A percentile compares a stretch with the other conserved stretches of the same genome.
Evolutionary conservation across 208 protist genomes (phyloP).

Genomic region (Trichomonas tenax): DNA sequence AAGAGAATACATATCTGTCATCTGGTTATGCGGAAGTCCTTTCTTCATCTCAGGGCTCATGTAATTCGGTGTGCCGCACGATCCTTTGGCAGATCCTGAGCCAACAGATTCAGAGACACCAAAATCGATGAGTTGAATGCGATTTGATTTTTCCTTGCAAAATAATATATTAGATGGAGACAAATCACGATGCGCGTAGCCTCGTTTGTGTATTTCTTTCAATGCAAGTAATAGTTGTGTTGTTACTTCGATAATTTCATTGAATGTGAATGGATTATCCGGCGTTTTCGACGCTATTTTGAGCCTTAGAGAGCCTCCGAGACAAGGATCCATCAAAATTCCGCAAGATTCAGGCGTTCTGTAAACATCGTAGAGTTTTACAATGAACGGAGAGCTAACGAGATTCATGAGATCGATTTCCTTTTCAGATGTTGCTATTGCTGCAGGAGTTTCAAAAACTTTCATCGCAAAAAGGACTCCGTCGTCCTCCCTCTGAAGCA

Average conservation of each 20-base stretch:
- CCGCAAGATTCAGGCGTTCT: neutral
- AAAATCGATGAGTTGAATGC: neutral
- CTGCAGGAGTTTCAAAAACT: neutral
- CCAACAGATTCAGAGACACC: neutral
- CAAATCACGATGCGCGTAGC: neutral
- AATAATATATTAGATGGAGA: neutral
- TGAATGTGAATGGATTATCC: neutral
- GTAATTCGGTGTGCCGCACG: neutral
- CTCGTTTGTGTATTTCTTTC: neutral
- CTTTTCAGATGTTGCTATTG: neutral
- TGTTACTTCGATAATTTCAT: neutral
- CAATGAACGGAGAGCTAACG: neutral
- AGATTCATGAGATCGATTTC: neutral
- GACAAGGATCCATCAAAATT: neutral
- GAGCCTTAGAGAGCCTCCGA: neutral
- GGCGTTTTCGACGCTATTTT: neutral
- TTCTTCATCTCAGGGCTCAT: neutral
- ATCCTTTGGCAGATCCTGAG: neutral
- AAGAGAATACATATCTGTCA: slow-evolving; percentile 1
- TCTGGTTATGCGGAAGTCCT: neutral
- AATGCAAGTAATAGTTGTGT: neutral
- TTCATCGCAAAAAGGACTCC: neutral
- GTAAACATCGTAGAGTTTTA: neutral
- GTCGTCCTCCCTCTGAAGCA: neutral
- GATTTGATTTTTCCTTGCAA: neutral